Conservation (phyloP, 805 yeast genomes). For the Starmera pachycereana region DNA sequence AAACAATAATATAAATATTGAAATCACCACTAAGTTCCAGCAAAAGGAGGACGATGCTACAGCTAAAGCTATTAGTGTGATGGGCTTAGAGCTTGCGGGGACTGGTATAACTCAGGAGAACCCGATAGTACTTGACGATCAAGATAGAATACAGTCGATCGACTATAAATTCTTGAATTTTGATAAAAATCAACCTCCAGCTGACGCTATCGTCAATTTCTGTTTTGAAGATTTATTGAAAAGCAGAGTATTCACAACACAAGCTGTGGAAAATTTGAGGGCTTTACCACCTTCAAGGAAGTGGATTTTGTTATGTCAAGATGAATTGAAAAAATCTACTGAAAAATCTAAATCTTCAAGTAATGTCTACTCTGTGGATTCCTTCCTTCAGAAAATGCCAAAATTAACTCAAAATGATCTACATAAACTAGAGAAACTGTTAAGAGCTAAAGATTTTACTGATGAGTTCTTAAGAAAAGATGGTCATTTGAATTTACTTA, state of each 20-base stretch:
- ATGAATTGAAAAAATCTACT: conserved; percentile 3
- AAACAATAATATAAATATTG: too few relatives aligned
- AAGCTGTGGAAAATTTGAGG: conserved; percentile 12
- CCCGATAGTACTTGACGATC: too few relatives aligned
- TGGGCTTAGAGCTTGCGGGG: too few relatives aligned
- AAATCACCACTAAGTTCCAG: too few relatives aligned
- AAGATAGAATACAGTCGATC: background rate
- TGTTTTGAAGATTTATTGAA: conserved; percentile 11
- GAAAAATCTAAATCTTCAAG: background rate
- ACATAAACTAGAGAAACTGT: conserved; percentile 15
- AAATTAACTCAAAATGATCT: conserved; percentile 10
- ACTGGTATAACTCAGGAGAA: too few relatives aligned
- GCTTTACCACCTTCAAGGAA: conserved; percentile 11
- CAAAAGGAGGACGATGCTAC: too few relatives aligned
- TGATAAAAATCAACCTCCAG: conserved; percentile 19
- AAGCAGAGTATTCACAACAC: conserved; percentile 13
- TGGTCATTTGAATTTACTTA: conserved; percentile 41
- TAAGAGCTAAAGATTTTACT: conserved; percentile 16
- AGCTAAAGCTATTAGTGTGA: too few relatives aligned
- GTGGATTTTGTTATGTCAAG: conserved; percentile 20
- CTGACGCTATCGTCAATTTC: conserved; percentile 13
- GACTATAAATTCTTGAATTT: conserved; percentile 17
- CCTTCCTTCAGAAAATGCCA: conserved; percentile 12
- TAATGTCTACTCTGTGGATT: conserved; percentile 6
- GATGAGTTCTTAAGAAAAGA: conserved; percentile 34